Evolutionary conservation across 345 rosid species (phyloP), one percentile per base, ranked within the genome.

Genomic region (Salix suchowensis): DNA sequence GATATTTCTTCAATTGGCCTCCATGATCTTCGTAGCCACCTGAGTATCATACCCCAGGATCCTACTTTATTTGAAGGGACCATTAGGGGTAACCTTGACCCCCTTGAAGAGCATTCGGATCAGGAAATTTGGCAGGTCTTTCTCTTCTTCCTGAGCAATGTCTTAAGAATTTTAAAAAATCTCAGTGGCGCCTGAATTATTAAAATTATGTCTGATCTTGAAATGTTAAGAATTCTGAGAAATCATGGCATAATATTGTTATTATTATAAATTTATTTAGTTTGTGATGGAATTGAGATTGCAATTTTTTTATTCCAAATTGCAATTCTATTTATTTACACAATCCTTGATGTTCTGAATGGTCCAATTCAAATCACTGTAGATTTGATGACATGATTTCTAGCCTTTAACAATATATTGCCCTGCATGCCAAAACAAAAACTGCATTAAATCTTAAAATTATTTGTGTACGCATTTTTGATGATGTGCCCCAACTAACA

Each of bases 21-120:
- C 54, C 99, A 96, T 80, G 99, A 92, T 87, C 94, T 96, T 11
- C 98, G 99, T 71, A 89, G 95, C 76, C 92, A 93, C 72, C 88
- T 96, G 28, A 85, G 99, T 84, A 96, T 96, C 75, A 94, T 96
- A 83, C 99, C 99, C 69, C 99, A 96, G 83, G 99, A 96, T 87
- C 99, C 99, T 64, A 92, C 97, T 54, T 83, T 96, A 74, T 94
- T 94, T 80, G 99, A 93, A 87, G 99, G 99, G 74, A 94, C 98
- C 60, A 89, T 96, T 74, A 82, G 99, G 82, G 90, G 84, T 67
- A 96, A 96, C 83, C 99, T 96, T 68, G 99, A 96, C 78, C 99
- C 98, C 54, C 98, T 96, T 78, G 95, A 87, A 80, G 99, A 96
- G 83, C 98, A 90, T 79, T 78, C 95, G 37, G 99, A 96, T 88